These are phyloP conservation scores for Pichia inconspicua DNA, from an alignment of 1,139 yeast species.

Conservation along the genomic window DNA sequence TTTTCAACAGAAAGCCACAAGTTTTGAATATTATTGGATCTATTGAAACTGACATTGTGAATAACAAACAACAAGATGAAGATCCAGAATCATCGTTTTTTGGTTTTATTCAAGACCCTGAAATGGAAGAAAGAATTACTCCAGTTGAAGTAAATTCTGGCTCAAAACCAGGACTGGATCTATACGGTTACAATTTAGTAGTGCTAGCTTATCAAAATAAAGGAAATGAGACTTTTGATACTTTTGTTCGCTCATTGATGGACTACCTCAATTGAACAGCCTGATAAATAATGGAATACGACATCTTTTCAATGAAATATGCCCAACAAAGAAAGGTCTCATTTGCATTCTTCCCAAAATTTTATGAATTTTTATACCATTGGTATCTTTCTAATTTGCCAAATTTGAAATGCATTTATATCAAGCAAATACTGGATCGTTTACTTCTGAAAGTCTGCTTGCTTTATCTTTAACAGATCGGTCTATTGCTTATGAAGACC, in stretches of 20 bases:
- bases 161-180: slow-evolving; percentile 4
- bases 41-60: not conserved
- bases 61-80: not conserved
- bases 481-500: too few relatives aligned
- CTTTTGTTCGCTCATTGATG: slow-evolving; percentile 8
- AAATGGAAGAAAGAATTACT: slow-evolving; percentile 1
- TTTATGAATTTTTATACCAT: too few relatives aligned
- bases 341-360: too few relatives aligned
- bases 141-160: slow-evolving; percentile 5
- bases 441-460: too few relatives aligned
- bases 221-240: slow-evolving; percentile 2
- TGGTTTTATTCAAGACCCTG: slow-evolving; percentile 25
- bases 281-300: not conserved
- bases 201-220: slow-evolving; percentile 8
- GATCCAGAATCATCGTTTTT: slow-evolving; percentile 21
- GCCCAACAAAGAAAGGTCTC: too few relatives aligned
- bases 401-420: too few relatives aligned
- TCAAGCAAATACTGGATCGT: too few relatives aligned
- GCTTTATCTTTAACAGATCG: too few relatives aligned
- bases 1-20: slow-evolving; percentile 5
- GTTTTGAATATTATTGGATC: not conserved
- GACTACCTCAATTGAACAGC: slow-evolving; percentile 8
- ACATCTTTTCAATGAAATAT: too few relatives aligned
- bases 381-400: too few relatives aligned
- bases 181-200: slow-evolving; percentile 7